Base-by-base conservation (phyloP, 2,329 filamentous ascomycete genomes). In the Fusarium lateritium region DNA sequence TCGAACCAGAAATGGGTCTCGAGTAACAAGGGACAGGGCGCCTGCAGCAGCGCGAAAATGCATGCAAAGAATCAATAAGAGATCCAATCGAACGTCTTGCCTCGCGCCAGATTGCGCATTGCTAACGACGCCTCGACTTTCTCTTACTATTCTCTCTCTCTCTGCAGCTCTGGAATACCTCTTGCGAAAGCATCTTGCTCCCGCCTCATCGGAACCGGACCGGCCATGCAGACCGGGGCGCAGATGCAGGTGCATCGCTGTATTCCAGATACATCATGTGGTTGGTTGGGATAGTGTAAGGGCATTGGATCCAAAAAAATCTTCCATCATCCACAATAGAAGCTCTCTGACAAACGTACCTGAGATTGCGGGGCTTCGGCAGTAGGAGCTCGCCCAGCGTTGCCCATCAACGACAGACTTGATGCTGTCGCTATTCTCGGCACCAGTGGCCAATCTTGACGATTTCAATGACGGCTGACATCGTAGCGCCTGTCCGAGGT, bases 201-300 rank as follows among this genome's bases (percentile, higher is more conserved):
- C 68, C 58, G 53, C 51, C 40, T 50, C 64, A 36, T 63, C 55
- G 55, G 70, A 63, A 73, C 72, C 72, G 72, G 72, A 64, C 72
- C 72, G 72, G 72, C 54, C 69, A 70, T 71, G 70, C 62, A 74
- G 62, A 59, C 56, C 39, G 46, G 50, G 58, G 63, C 45, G 50
- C 31, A 52, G 50, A 60, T 42, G 34, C 26, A 47, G 43, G 28
- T 34, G 51, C 51, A 59, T 43, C 33, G 34, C 22, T 50, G 39
- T 53, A 60, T 59, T 47, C 28, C 39, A 60, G 22, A 22, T 22
- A 46, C 24, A 43, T 24, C 15, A 51, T 19, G 22, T 65, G 54
- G 60, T 64, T 70, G 67, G 62, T 15, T 54, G 67, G 47, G 28
- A 46, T 26, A 19, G 63, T 34, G 39, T 50, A 31, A 67, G 44